Evolutionary conservation across 345 rosid species (phyloP).

Genomic region (Dipteronia dyeriana): DNA sequence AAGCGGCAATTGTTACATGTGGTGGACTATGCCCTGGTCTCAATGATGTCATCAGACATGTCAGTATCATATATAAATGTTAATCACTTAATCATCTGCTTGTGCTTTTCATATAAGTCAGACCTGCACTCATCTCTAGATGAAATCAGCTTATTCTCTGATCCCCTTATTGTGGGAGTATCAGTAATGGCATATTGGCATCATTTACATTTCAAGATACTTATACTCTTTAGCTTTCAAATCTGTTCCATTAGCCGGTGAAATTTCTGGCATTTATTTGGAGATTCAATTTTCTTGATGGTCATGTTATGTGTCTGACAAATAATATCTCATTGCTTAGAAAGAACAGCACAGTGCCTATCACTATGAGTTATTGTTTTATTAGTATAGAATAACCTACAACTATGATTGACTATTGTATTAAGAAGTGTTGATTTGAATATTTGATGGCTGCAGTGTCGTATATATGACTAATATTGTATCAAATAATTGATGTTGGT

Average conservation of each 20-base stretch:
- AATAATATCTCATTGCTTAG: constrained; percentile 1
- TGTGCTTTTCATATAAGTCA: not conserved
- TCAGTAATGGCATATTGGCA: not conserved
- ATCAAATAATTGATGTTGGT: not conserved
- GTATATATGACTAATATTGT: not conserved
- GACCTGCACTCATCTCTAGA: not conserved
- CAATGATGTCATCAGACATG: constrained; percentile 92
- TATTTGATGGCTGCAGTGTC: constrained; percentile 10
- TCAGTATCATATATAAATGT: constrained; percentile 27
- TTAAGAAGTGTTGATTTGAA: not conserved
- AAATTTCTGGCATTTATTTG: not conserved
- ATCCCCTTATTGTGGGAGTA: not conserved
- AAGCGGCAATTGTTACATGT: constrained; percentile 92
- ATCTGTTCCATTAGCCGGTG: not conserved
- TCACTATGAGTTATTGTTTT: not conserved
- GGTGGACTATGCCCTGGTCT: constrained; percentile 98
- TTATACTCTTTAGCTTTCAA: not conserved
- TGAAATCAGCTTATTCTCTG: not conserved
- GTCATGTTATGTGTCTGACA: constrained; percentile 4
- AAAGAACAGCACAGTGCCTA: not conserved
- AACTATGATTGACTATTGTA: not conserved
- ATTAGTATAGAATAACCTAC: not conserved
- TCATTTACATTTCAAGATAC: constrained; percentile 6
- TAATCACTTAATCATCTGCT: not conserved
- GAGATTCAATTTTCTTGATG: not conserved